A percentile compares a stretch with the other conserved stretches of the same genome.
These are phyloP conservation scores for Mortierella sp. DNA, from an alignment of 371 early-diverging fungal species.

Conservation along the genomic window DNA sequence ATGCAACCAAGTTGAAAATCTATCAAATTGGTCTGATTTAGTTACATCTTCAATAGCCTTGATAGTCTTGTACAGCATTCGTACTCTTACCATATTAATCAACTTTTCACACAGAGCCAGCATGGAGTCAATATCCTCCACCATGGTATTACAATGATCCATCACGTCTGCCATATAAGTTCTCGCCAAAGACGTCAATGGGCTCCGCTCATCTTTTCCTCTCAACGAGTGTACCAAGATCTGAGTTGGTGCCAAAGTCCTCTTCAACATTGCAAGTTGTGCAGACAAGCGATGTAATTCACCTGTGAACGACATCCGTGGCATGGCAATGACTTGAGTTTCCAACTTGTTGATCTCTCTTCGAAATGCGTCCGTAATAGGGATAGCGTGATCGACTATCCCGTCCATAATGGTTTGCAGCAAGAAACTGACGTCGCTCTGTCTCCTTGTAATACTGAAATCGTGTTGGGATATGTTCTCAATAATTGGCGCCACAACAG, in stretches of 20 bases:
- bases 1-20: slow-evolving; percentile 61
- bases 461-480: slow-evolving; percentile 39
- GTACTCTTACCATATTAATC: slow-evolving; percentile 57
- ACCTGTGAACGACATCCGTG: slow-evolving; percentile 51
- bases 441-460: slow-evolving; percentile 42
- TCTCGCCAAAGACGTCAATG: slow-evolving; percentile 30
- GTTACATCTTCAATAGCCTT: neutral
- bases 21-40: neutral
- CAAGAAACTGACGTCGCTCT: slow-evolving; percentile 57
- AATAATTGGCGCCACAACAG: slow-evolving; percentile 55
- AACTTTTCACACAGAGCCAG: slow-evolving; percentile 49
- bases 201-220: slow-evolving; percentile 33
- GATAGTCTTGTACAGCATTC: no score
- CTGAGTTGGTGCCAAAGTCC: slow-evolving; percentile 57
- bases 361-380: slow-evolving; percentile 58
- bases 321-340: slow-evolving; percentile 52
- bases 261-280: slow-evolving; percentile 56
- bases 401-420: slow-evolving; percentile 61
- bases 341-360: slow-evolving; percentile 58
- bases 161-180: slow-evolving; percentile 60
- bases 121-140: slow-evolving; percentile 60
- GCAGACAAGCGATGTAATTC: slow-evolving; percentile 56
- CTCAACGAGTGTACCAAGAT: slow-evolving; percentile 51
- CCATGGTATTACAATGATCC: slow-evolving; percentile 60
- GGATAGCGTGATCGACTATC: slow-evolving; percentile 60